Conservation (phyloP, 306 rosid species). For the Malus fusca region DNA sequence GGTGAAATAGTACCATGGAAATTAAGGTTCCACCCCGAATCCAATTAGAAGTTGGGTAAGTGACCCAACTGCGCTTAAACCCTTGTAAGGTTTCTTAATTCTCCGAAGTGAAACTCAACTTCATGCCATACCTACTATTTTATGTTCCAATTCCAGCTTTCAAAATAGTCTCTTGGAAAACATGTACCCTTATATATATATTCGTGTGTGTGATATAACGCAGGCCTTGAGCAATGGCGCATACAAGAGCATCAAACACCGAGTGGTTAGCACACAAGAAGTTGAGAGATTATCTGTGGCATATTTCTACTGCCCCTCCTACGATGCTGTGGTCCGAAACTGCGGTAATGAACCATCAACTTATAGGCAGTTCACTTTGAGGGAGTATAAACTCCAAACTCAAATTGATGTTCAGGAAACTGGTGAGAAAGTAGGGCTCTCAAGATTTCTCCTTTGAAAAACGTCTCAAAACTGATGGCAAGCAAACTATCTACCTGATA, state of each 20-base stretch:
- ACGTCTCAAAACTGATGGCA: not conserved
- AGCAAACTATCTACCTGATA: not conserved
- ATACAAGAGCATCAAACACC: constrained; percentile 58
- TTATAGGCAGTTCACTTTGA: constrained; percentile 48
- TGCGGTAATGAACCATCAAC: constrained; percentile 12
- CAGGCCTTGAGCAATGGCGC: constrained; percentile 71
- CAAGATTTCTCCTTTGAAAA: constrained; percentile 41
- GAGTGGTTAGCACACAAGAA: constrained; percentile 35
- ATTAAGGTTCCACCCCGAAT: no score
- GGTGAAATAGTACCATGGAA: no score
- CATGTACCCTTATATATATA: not conserved
- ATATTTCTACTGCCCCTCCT: constrained; percentile 56
- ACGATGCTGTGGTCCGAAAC: constrained; percentile 41
- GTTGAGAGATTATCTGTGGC: constrained; percentile 62
- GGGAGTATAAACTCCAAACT: constrained; percentile 41
- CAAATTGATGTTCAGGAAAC: constrained; percentile 45
- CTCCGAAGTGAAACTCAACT: no score
- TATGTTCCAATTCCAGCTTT: no score
- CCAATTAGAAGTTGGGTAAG: no score
- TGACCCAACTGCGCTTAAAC: no score
- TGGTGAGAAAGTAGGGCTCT: constrained; percentile 71
- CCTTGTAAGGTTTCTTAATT: no score
- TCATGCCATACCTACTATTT: no score
- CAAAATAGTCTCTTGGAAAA: no score
- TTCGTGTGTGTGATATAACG: not conserved